These are phyloP conservation scores for Phytophthora citricola DNA, from an alignment of 352 stramenopile species.

Conservation along the genomic window DNA sequence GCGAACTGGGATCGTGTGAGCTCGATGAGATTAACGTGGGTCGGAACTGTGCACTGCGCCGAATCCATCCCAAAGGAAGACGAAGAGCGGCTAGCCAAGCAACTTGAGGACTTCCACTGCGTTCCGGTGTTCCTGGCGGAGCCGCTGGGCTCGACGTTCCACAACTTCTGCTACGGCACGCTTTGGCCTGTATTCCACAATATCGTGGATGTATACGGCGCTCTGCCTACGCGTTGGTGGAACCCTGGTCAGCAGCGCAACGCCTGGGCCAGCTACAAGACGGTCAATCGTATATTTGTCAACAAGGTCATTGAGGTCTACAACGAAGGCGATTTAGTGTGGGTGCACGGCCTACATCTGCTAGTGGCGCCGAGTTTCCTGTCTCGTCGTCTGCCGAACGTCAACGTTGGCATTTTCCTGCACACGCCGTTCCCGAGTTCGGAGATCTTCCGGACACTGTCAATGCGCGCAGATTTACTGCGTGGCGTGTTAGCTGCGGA, in stretches of 20 bases:
- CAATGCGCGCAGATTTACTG: conserved; percentile 95
- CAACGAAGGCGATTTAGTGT: conserved; percentile 94
- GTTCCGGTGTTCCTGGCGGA: conserved; percentile 97
- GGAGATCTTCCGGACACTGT: conserved; percentile 99
- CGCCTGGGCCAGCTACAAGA: conserved; percentile 95
- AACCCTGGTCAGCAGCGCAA: conserved; percentile 86
- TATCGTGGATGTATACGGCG: conserved; percentile 97
- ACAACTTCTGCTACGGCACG: conserved; percentile 97
- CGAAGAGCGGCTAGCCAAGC: conserved; percentile 74
- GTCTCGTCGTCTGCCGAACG: conserved; percentile 88
- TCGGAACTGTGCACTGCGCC: conserved; percentile 83
- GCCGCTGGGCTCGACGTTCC: conserved; percentile 84
- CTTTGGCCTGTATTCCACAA: conserved; percentile 99
- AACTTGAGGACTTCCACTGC: conserved; percentile 94
- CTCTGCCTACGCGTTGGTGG: conserved; percentile 84
- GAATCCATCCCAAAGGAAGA: conserved; percentile 83
- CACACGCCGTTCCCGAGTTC: conserved; percentile 99
- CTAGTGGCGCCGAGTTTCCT: conserved; percentile 98
- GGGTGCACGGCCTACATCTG: conserved; percentile 99
- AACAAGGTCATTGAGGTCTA: conserved; percentile 94
- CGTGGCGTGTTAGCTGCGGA: conserved; percentile 97
- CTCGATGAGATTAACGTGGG: conserved; percentile 87
- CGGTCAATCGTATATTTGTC: conserved; percentile 97
- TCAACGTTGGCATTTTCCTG: conserved; percentile 98
- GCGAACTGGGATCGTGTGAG: conserved; percentile 74